Base-by-base conservation (phyloP, 2,329 filamentous ascomycete genomes). In the Harringtonia lauricola region DNA sequence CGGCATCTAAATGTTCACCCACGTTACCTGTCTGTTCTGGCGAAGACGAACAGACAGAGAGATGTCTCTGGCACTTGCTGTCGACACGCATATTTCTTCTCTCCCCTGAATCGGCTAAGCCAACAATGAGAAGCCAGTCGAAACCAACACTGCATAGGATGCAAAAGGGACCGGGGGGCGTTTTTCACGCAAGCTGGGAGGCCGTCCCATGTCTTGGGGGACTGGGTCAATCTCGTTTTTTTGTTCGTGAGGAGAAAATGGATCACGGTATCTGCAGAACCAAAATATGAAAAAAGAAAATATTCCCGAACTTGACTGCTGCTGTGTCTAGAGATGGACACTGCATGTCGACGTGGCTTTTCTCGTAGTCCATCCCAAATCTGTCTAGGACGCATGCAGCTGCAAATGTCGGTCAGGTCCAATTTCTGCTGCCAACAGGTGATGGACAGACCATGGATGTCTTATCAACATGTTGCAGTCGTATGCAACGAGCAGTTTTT, bases 1-100 rank as follows among this genome's bases (percentile, higher is more conserved):
- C 74, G 88, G 88, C 67, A 94, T 98, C 78, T 98, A 92, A 78
- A 79, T 71, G 67, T 44, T 35, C 47, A 28, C 22, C 18, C 39
- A 42, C 38, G 31, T 19, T 34, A 24, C 41, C 22, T 34, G 38
- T 42, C 31, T 34, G 47, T 14, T 29, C 42, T 14, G 43, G 35
- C 39, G 41, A 43, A 30, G 42, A 45, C 18, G 29, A 41, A 34
- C 36, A 17, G 17, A 41, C 40, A 39, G 24, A 29, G 33, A 29
- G 26, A 36, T n/a, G n/a, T n/a, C n/a, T n/a, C n/a, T n/a, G 29
- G 21, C 24, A 19, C 21, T 13, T 28, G 36, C 34, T 42, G 33
- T 31, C 30, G 41, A 22, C 29, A 18, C 30, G n/a, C 38, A 13
- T 5, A 21, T 21, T 21, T 28, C 18, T 21, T 28, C 39, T 39